These are phyloP conservation scores for Coniella vitis DNA, from an alignment of 2,329 filamentous ascomycete genomes.

Conservation along the genomic window DNA sequence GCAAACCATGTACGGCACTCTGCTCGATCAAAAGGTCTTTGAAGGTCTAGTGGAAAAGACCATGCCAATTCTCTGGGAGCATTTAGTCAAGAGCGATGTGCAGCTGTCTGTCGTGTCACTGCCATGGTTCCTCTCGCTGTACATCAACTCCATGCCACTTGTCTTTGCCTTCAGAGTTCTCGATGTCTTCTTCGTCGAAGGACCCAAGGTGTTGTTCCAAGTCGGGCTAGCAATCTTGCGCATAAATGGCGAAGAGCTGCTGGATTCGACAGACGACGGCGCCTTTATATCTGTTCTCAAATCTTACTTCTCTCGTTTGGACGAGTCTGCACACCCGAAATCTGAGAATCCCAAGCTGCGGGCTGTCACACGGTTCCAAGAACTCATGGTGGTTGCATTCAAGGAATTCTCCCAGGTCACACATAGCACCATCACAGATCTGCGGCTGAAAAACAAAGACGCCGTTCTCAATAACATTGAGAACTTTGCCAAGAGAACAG, in stretches of 20 bases:
- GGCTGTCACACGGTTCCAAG: conserved; percentile 92
- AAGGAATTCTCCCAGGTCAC: conserved; percentile 97
- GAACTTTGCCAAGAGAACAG: conserved; percentile 93
- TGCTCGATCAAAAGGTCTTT: conserved; percentile 95
- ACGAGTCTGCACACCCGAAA: conserved; percentile 92
- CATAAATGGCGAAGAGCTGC: conserved; percentile 91
- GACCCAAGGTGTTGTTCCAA: conserved; percentile 94
- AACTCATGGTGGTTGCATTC: conserved; percentile 98
- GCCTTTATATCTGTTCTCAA: conserved; percentile 96
- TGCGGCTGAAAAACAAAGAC: conserved; percentile 88
- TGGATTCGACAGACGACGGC: conserved; percentile 90
- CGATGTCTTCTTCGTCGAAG: conserved; percentile 97
- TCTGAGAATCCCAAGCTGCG: conserved; percentile 92
- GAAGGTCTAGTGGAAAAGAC: conserved; percentile 98
- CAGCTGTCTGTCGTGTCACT: conserved; percentile 95
- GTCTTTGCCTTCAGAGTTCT: conserved; percentile 95
- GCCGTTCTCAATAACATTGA: conserved; percentile 93
- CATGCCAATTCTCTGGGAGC: conserved; percentile 97
- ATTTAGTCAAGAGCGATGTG: conserved; percentile 93
- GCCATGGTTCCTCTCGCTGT: conserved; percentile 95
- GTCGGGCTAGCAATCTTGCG: conserved; percentile 93
- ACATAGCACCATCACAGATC: conserved; percentile 82
- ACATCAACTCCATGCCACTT: conserved; percentile 98
- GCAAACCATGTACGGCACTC: conserved; percentile 96
- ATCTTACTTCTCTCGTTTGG: conserved; percentile 84